These are phyloP conservation scores for Penicillium sp. DNA, from an alignment of 2,329 filamentous ascomycete genomes.

Conservation along the genomic window DNA sequence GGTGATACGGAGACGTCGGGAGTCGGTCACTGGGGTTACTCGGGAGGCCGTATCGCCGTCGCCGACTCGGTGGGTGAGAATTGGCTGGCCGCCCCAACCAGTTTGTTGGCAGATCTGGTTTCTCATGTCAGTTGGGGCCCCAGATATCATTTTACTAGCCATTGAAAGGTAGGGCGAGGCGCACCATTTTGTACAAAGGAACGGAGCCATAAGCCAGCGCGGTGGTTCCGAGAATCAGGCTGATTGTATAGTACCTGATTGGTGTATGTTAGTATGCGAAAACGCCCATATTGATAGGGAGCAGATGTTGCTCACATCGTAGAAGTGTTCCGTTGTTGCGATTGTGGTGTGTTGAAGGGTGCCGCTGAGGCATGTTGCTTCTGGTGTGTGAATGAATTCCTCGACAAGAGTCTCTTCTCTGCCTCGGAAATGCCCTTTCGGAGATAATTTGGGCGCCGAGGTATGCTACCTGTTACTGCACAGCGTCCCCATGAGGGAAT, in stretches of 20 bases:
- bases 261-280: conserved; percentile 7
- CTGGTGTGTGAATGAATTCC: conserved; percentile 33
- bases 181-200: conserved; percentile 69
- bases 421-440: conserved; percentile 25
- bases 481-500: conserved; percentile 32
- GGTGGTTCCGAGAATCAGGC: conserved; percentile 64
- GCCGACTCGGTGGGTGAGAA: conserved; percentile 74
- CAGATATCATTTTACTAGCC: background rate
- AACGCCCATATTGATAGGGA: background rate
- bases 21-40: conserved; percentile 76
- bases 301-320: conserved; percentile 51
- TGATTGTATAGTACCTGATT: conserved; percentile 64
- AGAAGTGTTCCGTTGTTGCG: conserved; percentile 57
- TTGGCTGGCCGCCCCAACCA: conserved; percentile 87
- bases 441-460: conserved; percentile 19
- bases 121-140: background rate
- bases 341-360: conserved; percentile 41
- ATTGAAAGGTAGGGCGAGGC: conserved; percentile 5
- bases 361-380: conserved; percentile 34
- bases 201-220: conserved; percentile 68
- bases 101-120: conserved; percentile 55
- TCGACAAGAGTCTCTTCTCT: conserved; percentile 40
- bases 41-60: conserved; percentile 72
- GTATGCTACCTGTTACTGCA: conserved; percentile 18
- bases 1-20: conserved; percentile 87